Percentiles rank a stretch among this genome's conserved stretches.
These are phyloP conservation scores for Panicum miliaceum DNA, from an alignment of 176 grass and related monocot species.

Conservation along the genomic window DNA sequence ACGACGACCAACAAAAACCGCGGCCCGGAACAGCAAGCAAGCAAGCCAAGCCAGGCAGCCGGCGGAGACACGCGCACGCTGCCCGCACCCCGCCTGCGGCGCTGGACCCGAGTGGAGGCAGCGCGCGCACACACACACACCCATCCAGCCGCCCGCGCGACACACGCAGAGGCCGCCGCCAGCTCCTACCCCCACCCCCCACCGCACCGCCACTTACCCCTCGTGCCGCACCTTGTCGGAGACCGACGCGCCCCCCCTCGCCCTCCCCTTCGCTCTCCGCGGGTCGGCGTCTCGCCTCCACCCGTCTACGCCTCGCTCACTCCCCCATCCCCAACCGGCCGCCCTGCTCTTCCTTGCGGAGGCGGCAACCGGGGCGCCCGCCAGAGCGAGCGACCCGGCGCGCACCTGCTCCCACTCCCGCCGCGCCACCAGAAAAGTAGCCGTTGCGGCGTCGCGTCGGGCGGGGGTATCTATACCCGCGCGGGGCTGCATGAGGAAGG, in stretches of 20 bases:
- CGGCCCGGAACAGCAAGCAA: neutral
- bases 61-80: neutral
- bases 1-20: neutral
- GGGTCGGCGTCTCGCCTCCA: slow-evolving; percentile 27
- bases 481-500: neutral
- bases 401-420: slow-evolving; percentile 44
- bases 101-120: neutral
- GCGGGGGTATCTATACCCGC: neutral
- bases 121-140: neutral
- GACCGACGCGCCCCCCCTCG: slow-evolving; percentile 45
- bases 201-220: slow-evolving; percentile 6
- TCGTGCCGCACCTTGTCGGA: slow-evolving; percentile 58
- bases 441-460: slow-evolving; percentile 48
- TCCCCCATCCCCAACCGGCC: neutral
- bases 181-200: neutral
- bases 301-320: neutral
- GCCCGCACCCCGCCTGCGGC: slow-evolving; percentile 15
- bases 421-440: slow-evolving; percentile 11
- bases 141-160: no score
- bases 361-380: slow-evolving; percentile 51
- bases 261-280: neutral
- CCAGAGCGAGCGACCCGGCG: neutral
- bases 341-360: slow-evolving; percentile 55
- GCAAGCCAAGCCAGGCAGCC: neutral
- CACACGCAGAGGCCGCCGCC: neutral